These are phyloP conservation scores for Roridomyces roridus DNA, from an alignment of 768 basidiomycete genomes.

Conservation along the genomic window DNA sequence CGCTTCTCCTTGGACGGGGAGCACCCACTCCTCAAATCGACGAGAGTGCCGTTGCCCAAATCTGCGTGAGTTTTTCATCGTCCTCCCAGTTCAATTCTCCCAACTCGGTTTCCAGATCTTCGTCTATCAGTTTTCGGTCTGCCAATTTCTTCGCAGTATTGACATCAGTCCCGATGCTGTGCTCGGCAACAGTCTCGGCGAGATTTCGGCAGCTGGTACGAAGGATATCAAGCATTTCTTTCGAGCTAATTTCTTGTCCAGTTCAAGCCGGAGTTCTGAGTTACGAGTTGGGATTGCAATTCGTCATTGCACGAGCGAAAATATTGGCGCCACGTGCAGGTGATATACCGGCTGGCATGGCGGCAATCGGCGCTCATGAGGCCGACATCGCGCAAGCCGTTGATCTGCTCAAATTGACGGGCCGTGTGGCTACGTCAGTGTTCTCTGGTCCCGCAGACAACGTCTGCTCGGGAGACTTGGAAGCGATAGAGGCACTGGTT, in stretches of 20 bases:
- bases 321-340: constrained; percentile 33
- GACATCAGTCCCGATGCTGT: constrained; percentile 34
- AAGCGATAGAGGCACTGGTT: constrained; percentile 32
- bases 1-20: constrained; percentile 29
- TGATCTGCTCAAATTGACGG: constrained; percentile 26
- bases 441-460: constrained; percentile 33
- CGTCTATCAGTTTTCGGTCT: constrained; percentile 41
- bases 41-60: constrained; percentile 38
- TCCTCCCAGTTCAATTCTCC: background rate
- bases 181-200: constrained; percentile 44
- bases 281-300: constrained; percentile 35
- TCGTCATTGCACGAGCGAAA: constrained; percentile 36
- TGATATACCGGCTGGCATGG: constrained; percentile 38
- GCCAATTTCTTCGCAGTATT: constrained; percentile 36
- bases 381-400: constrained; percentile 30
- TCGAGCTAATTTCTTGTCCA: constrained; percentile 10
- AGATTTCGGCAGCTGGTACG: constrained; percentile 44
- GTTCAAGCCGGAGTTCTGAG: constrained; percentile 36
- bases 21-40: constrained; percentile 26
- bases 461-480: constrained; percentile 38
- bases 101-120: constrained; percentile 29
- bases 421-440: constrained; percentile 35
- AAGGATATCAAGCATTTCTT: background rate
- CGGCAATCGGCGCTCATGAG: constrained; percentile 34
- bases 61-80: constrained; percentile 27